Percentiles rank a stretch among this genome's conserved stretches.
Evolutionary conservation across 192 early-diverging fungal genomes (phyloP).

Genomic region (Mortierella antarctica): DNA sequence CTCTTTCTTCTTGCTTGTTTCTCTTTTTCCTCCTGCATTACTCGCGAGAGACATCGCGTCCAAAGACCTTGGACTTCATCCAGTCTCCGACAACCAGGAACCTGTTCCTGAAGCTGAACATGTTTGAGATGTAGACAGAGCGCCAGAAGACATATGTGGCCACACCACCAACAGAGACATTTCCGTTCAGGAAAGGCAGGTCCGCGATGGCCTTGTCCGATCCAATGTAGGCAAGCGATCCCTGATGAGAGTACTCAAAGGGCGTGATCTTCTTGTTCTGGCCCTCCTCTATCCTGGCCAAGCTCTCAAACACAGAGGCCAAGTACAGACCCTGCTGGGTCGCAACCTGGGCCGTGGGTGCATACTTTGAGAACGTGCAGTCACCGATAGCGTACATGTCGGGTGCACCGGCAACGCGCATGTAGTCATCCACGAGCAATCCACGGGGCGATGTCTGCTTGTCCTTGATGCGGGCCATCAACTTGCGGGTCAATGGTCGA

Average conservation of each 20-base stretch:
- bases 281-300: slow-evolving; percentile 63
- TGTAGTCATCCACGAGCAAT: slow-evolving; percentile 75
- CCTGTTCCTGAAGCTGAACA: slow-evolving; percentile 89
- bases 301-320: slow-evolving; percentile 73
- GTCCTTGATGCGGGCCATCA: slow-evolving; percentile 71
- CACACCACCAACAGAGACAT: slow-evolving; percentile 72
- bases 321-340: slow-evolving; percentile 90
- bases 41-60: slow-evolving; percentile 92
- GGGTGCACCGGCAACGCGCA: slow-evolving; percentile 70
- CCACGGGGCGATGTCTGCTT: slow-evolving; percentile 76
- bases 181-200: slow-evolving; percentile 79
- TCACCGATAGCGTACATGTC: slow-evolving; percentile 82
- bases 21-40: slow-evolving; percentile 51
- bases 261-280: slow-evolving; percentile 62
- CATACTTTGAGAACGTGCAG: slow-evolving; percentile 78
- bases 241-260: slow-evolving; percentile 88
- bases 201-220: slow-evolving; percentile 96
- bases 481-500: slow-evolving; percentile 70
- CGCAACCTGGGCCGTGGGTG: slow-evolving; percentile 90
- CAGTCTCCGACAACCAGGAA: slow-evolving; percentile 90
- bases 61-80: slow-evolving; percentile 91
- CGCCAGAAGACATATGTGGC: slow-evolving; percentile 84
- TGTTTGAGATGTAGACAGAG: slow-evolving; percentile 77
- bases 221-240: slow-evolving; percentile 92
- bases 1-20: not conserved